Evolutionary conservation across 495 filamentous ascomycete species (phyloP).

Genomic region (Penicillium nucicola): DNA sequence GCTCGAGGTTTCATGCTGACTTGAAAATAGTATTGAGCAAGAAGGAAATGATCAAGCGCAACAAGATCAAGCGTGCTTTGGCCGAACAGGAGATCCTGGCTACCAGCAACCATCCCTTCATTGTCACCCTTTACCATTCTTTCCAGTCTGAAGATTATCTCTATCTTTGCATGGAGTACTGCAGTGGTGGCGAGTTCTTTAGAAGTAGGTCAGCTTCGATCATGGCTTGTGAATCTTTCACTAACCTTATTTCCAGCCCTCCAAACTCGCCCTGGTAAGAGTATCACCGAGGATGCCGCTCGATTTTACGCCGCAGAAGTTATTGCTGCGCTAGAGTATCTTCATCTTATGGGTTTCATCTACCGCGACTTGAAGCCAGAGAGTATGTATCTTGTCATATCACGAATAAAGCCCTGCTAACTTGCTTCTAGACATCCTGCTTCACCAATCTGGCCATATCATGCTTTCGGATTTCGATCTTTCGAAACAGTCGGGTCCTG

Average conservation of each 20-base stretch:
- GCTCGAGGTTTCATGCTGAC: constrained; percentile 4
- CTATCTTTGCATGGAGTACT: constrained; percentile 99
- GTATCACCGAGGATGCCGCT: constrained; percentile 93
- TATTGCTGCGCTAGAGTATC: constrained; percentile 94
- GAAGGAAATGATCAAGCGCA: constrained; percentile 99
- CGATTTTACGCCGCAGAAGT: constrained; percentile 97
- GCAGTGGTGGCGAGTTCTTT: constrained; percentile 98
- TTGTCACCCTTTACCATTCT: constrained; percentile 96
- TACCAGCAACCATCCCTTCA: constrained; percentile 98
- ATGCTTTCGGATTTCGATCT: constrained; percentile 99
- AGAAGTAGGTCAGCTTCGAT: constrained; percentile 50
- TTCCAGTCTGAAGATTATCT: constrained; percentile 99
- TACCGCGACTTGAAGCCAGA: constrained; percentile 98
- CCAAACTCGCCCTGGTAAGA: constrained; percentile 95
- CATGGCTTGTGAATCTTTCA: neutral
- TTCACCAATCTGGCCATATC: constrained; percentile 97
- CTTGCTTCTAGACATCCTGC: constrained; percentile 71
- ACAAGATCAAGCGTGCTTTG: constrained; percentile 98
- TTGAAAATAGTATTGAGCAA: constrained; percentile 79
- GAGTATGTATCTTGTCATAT: constrained; percentile 58
- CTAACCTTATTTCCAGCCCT: constrained; percentile 53
- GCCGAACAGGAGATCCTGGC: constrained; percentile 98
- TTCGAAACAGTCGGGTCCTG: constrained; percentile 94
- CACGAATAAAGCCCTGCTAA: neutral
- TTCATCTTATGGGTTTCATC: constrained; percentile 99